Evolutionary conservation across 2,329 filamentous ascomycete species (phyloP), one percentile per base, ranked within the genome.

Genomic region (Hymenotorrendiella dingleyae): DNA sequence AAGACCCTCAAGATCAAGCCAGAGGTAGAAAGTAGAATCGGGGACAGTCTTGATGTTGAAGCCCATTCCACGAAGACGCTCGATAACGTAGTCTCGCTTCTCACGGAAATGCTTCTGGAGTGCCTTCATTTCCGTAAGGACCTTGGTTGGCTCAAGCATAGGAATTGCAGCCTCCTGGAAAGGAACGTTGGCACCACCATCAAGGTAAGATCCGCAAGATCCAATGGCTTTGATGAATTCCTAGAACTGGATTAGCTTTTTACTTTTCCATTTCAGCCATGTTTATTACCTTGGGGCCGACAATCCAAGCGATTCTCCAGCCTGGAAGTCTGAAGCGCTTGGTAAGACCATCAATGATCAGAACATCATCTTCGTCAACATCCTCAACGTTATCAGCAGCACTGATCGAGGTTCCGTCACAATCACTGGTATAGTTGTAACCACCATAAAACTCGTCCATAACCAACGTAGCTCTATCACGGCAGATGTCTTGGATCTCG

Each of bases 381-480:
- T 96, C 89, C 43, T 88, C 76, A 36, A 97, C 78, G 63, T 97
- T 95, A 60, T 87, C 84, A 4, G 91, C 91, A 7, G 89, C 84
- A 37, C 84, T 90, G 62, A 96, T 87, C 32, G 91, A 94, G 22
- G 77, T 80, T 28, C 91, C 91, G 60, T 96, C 90, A 63, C 91
- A 97, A 68, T 89, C 75, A 55, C 80, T 86, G 26, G 87, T 94
- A 70, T 97, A 97, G 69, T 95, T 95, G 73, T 96, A 97, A 17
- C 90, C 88, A 9, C 82, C 82, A 69, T 97, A 97, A 73, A 97
- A 97, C 67, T 97, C 91, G 61, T 97, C 91, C 68, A 90, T 87
- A 63, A 97, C 90, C 43, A 97, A 72, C 1, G 91, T 97, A 3
- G 89, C 89, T 42, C 89, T 81, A 54, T 89, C 86, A 60, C 89